Base-by-base conservation (phyloP, 2,329 filamentous ascomycete species). In the Penicillium sp. region DNA sequence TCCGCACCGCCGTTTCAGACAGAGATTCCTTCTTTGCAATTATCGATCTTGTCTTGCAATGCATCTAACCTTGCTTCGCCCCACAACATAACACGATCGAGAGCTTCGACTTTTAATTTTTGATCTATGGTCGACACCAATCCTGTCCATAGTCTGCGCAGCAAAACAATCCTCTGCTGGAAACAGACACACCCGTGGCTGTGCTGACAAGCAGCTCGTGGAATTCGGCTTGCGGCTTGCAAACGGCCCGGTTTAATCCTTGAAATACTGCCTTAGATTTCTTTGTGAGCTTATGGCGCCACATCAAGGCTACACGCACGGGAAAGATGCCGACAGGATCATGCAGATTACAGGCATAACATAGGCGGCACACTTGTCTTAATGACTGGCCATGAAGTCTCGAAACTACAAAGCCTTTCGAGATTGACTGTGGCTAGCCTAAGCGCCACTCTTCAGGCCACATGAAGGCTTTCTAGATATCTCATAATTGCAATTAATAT, bases 1-100 rank as follows among this genome's bases (percentile, higher is more conserved):
- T 88, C 40, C 80, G 84, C 50, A 81, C 80, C 58, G 75, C 74
- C 35, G 78, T 78, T 24, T 65, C 72, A 30, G 76, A 79, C 62
- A 70, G 78, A 38, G 77, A 81, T 68, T 70, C 74, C 3, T 81
- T 80, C 68, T 80, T 79, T 67, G 72, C 74, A 33, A 74, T 80
- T 38, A 71, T 80, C 26, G 79, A 81, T 61, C 73, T 81, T 60
- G 78, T 79, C 38, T 65, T 80, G 59, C 75, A 76, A 60, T 81
- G 79, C 61, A 69, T 81, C 28, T 81, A 71, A 35, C 26, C 30
- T 12, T 17, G 30, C 7, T 7, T 8, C 3, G 7, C 24, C 8
- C 17, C 17, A 24, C 12, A 33, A 40, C n/a, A 12, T 17, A 13
- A 42, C 9, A n/a, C 15, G 8, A 12, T 12, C 15, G 8, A 49